A percentile compares a stretch with the other conserved stretches of the same genome.
phyloP scores from a whole-genome alignment of 768 basidiomycete species.

The Lactarius hatsudake region DNA sequence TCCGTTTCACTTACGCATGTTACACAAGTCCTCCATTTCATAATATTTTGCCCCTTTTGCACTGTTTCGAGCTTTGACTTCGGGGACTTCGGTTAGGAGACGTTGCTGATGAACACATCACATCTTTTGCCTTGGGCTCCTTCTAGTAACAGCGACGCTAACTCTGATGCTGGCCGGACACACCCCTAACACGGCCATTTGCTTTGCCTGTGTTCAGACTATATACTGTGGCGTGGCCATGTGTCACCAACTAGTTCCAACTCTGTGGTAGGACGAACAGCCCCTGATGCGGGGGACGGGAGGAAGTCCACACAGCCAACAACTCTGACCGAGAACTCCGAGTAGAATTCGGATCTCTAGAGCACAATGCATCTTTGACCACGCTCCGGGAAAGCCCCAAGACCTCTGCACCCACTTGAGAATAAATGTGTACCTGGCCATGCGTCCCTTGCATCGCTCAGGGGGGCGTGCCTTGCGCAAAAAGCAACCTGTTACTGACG shows the following conservation, averaged over 20 bases:
- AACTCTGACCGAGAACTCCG: background rate
- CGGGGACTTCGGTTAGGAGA: background rate
- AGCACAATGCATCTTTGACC: background rate
- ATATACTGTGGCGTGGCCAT: background rate
- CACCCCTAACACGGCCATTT: background rate
- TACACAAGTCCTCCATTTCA: background rate
- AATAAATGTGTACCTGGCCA: background rate
- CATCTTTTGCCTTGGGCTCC: background rate
- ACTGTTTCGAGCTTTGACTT: background rate
- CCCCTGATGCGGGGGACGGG: background rate
- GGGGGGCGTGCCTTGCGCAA: background rate
- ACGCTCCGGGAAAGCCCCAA: too few species aligned
- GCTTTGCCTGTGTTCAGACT: background rate
- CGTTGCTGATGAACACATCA: background rate
- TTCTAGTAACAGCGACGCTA: background rate
- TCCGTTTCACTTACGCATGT: constrained; percentile 9
- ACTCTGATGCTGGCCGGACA: background rate
- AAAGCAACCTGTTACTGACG: too few species aligned
- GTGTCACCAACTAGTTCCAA: background rate
- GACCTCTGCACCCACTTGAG: background rate
- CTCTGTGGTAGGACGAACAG: background rate
- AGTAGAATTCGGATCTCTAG: background rate
- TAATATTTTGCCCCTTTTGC: background rate
- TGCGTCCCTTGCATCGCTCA: background rate
- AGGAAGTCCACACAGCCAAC: background rate